Base-by-base conservation (phyloP, 2,329 filamentous ascomycete genomes). In the Arthrobotrys conoides region DNA sequence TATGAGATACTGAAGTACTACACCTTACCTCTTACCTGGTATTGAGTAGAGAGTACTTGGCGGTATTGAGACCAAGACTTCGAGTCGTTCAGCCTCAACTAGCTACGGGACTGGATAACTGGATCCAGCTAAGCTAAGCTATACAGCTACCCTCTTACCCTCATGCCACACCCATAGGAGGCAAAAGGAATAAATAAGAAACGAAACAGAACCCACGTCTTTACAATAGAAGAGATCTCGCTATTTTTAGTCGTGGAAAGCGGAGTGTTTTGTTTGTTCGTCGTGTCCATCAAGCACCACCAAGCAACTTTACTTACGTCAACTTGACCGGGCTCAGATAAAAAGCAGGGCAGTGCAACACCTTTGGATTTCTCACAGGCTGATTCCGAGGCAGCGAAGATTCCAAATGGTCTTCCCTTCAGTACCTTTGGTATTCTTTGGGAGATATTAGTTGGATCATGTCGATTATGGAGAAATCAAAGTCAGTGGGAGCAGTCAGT, bases 311-410 rank as follows among this genome's bases (percentile, higher is more conserved):
- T 3, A 48, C 41, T 53, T 73, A 73, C 70, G 70, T 72, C 70
- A 73, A 73, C 70, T 14, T 18, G 49, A 33, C 27, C 46, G 8
- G n/a, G 8, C n/a, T n/a, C 14, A 18, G 14, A n/a, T n/a, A n/a
- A n/a, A n/a, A n/a, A n/a, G n/a, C 38, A 41, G 46, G 68, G 70
- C 70, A 44, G 70, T 73, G 70, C 70, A 73, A 51, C 64, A 55
- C 22, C n/a, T 27, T 44, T 61, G 16, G 16, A 3, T 48, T 27
- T 30, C 20, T n/a, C 46, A 12, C 57, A 68, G 73, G 73, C 73
- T 67, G 73, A 77, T 71, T 66, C 73, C 73, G 73, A 77, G 73
- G 73, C 73, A 61, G 59, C 64, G 59, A 22, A n/a, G n/a, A 71
- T 71, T 71, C 68, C 68, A 71, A 71, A 71, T 71, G 68, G 12